These are phyloP conservation scores for Cercospora sp. DNA, from an alignment of 2,329 filamentous ascomycete species.

Conservation along the genomic window DNA sequence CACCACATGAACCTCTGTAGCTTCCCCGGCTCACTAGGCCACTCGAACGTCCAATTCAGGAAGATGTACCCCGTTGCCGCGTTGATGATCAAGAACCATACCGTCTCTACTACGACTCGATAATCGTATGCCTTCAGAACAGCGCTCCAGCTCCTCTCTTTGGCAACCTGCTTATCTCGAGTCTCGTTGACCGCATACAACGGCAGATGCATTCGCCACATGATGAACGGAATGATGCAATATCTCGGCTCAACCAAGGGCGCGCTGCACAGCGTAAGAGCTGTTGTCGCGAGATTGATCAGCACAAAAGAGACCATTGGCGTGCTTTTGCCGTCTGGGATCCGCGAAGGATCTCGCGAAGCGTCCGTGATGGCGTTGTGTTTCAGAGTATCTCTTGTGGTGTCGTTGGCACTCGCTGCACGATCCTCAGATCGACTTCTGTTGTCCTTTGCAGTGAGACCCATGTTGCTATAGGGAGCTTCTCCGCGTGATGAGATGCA, in stretches of 20 bases:
- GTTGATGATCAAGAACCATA: conserved; percentile 69
- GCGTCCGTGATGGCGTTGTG: conserved; percentile 12
- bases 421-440: background rate
- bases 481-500: conserved; percentile 61
- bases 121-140: conserved; percentile 40
- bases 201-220: conserved; percentile 83
- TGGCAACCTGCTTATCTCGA: conserved; percentile 2
- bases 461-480: conserved; percentile 3
- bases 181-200: conserved; percentile 33
- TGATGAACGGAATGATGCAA: conserved; percentile 91
- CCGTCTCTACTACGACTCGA: conserved; percentile 61
- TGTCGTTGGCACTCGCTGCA: background rate
- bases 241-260: conserved; percentile 94
- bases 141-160: conserved; percentile 4
- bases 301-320: conserved; percentile 54
- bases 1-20: conserved; percentile 82
- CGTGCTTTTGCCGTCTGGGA: conserved; percentile 32
- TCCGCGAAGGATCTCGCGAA: conserved; percentile 14
- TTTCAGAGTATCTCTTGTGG: conserved; percentile 8
- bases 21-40: conserved; percentile 61
- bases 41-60: conserved; percentile 65
- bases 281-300: conserved; percentile 67
- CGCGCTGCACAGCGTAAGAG: conserved; percentile 79
- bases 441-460: conserved; percentile 1
- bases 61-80: conserved; percentile 69